Percentiles rank a stretch among this genome's conserved stretches.
Conservation (phyloP, 495 filamentous ascomycete genomes). For the Platismatia glauca region DNA sequence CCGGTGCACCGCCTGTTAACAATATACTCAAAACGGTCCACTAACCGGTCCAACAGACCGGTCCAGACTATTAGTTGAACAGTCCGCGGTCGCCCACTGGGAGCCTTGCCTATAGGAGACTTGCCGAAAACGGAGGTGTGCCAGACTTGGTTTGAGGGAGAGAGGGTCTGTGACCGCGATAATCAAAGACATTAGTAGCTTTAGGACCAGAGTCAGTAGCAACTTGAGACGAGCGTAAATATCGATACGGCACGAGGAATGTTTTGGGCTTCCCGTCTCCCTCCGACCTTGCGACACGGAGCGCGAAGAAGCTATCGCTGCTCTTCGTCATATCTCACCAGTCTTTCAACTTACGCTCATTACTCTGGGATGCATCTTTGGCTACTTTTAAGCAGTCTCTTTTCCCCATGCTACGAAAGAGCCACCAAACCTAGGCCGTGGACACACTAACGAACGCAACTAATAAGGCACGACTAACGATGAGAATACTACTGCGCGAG, state of each 20-base stretch:
- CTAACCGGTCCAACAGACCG: too few species aligned
- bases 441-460: background rate
- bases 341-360: background rate
- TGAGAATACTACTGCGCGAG: too few species aligned
- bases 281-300: too few species aligned
- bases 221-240: background rate
- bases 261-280: too few species aligned
- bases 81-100: too few species aligned
- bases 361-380: background rate
- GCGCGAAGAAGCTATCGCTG: too few species aligned
- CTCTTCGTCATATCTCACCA: too few species aligned
- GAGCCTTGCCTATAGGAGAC: background rate
- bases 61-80: too few species aligned
- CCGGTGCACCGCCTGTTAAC: too few species aligned
- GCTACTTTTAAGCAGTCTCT: background rate
- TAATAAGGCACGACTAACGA: too few species aligned
- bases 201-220: background rate
- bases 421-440: background rate
- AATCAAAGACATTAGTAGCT: background rate
- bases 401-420: background rate
- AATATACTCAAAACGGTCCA: too few species aligned
- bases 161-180: background rate
- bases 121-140: background rate
- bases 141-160: background rate
- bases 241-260: background rate